Percentiles rank a stretch among this genome's conserved stretches.
Evolutionary conservation across 768 basidiomycete genomes (phyloP).

Genomic region (Suillus hirtellus): DNA sequence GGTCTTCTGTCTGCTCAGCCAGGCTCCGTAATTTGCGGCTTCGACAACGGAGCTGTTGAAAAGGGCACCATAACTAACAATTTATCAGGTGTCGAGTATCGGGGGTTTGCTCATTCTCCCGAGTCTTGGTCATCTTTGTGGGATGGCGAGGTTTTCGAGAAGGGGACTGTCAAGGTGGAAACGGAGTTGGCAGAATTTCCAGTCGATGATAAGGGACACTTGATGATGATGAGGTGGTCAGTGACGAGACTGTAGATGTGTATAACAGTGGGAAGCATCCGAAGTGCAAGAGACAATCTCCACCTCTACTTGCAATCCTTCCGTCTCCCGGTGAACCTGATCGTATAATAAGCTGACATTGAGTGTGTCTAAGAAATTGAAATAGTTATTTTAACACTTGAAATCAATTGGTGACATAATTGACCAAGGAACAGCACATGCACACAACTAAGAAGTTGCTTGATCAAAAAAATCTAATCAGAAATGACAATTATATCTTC

Average conservation of each 20-base stretch:
- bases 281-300: background rate
- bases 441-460: background rate
- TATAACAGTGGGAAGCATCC: background rate
- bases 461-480: constrained; percentile 15
- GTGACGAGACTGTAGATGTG: constrained; percentile 1
- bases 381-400: background rate
- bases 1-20: constrained; percentile 29
- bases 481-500: constrained; percentile 56
- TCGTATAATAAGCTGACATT: background rate
- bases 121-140: constrained; percentile 21
- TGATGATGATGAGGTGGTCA: background rate
- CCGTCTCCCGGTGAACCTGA: background rate
- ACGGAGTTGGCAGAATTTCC: constrained; percentile 14
- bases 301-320: background rate
- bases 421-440: background rate
- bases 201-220: background rate
- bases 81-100: background rate
- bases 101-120: constrained; percentile 17
- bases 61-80: constrained; percentile 7
- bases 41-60: constrained; percentile 20
- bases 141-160: constrained; percentile 27
- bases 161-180: constrained; percentile 35
- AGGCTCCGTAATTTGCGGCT: constrained; percentile 36
- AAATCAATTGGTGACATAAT: background rate
- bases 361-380: background rate